phyloP scores from a whole-genome alignment of 805 yeast genomes.

The Wickerhamomyces pijperi region DNA sequence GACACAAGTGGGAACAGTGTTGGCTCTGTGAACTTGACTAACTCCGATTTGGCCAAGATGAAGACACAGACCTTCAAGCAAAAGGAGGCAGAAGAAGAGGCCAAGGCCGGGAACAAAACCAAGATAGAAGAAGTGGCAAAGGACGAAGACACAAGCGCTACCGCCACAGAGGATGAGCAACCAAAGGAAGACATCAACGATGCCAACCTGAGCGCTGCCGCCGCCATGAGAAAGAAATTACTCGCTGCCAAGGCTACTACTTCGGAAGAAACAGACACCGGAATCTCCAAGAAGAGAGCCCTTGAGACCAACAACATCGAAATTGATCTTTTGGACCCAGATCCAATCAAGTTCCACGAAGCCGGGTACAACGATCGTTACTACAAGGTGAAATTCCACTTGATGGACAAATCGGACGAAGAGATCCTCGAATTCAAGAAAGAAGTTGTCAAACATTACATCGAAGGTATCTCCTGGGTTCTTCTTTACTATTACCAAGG shows the following conservation, averaged over 20 bases:
- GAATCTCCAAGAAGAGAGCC: conserved; percentile 6
- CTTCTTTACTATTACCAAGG: conserved; percentile 91
- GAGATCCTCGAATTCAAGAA: conserved; percentile 44
- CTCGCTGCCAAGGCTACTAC: conserved; percentile 16
- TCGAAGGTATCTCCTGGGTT: conserved; percentile 98
- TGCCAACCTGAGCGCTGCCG: conserved; percentile 34
- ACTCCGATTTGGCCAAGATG: conserved; percentile 59
- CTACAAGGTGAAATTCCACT: conserved; percentile 61
- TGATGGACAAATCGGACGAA: conserved; percentile 26
- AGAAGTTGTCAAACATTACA: conserved; percentile 57
- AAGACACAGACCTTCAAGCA: conserved; percentile 40
- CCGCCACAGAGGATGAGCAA: not conserved
- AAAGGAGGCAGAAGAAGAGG: conserved; percentile 17
- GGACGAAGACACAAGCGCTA: not conserved
- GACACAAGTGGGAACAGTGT: conserved; percentile 67
- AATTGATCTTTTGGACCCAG: conserved; percentile 29
- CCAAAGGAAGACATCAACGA: conserved; percentile 15
- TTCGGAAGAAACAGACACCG: conserved; percentile 8
- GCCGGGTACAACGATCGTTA: conserved; percentile 82
- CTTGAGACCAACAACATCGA: conserved; percentile 13
- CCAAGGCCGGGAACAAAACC: conserved; percentile 20
- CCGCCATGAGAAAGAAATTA: conserved; percentile 27
- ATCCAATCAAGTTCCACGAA: conserved; percentile 62
- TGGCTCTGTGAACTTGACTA: conserved; percentile 53
- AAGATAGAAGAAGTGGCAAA: conserved; percentile 2